Percentiles rank a stretch among this genome's conserved stretches.
Conservation (phyloP, 2,329 filamentous ascomycete species). For the Fusarium sp. region DNA sequence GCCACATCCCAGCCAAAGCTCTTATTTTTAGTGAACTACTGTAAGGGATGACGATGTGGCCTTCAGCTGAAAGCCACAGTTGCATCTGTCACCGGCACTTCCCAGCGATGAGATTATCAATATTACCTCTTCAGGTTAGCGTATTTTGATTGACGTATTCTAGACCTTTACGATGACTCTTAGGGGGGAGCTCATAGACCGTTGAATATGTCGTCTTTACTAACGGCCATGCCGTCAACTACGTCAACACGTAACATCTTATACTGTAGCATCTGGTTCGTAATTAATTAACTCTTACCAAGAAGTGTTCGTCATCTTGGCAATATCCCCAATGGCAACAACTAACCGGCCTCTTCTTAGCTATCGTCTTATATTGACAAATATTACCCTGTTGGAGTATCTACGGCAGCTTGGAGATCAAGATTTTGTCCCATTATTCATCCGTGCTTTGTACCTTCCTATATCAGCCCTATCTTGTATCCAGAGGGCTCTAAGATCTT, state of each 20-base stretch:
- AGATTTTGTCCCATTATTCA: neutral
- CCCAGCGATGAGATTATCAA: conserved; percentile 1
- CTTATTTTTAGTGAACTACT: conserved; percentile 19
- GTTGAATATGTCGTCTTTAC: neutral
- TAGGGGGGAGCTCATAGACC: neutral
- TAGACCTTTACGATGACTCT: neutral
- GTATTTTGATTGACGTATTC: neutral
- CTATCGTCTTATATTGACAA: neutral
- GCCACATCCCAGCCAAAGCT: conserved; percentile 16
- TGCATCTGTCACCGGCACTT: conserved; percentile 6
- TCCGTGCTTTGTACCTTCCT: neutral
- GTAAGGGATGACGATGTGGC: conserved; percentile 15
- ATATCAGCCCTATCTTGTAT: neutral
- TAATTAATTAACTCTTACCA: neutral
- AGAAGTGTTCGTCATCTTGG: neutral
- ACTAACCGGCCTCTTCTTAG: neutral
- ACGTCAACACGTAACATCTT: neutral
- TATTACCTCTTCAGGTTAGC: neutral
- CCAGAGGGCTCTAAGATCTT: neutral
- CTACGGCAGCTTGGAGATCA: neutral
- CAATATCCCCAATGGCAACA: neutral
- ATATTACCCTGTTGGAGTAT: neutral
- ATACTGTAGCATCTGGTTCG: neutral
- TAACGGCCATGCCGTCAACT: neutral
- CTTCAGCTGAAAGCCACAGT: conserved; percentile 12